Percentiles rank a stretch among this genome's conserved stretches.
phyloP scores from a whole-genome alignment of 331 rosid genomes.

The Malus hybrid region DNA sequence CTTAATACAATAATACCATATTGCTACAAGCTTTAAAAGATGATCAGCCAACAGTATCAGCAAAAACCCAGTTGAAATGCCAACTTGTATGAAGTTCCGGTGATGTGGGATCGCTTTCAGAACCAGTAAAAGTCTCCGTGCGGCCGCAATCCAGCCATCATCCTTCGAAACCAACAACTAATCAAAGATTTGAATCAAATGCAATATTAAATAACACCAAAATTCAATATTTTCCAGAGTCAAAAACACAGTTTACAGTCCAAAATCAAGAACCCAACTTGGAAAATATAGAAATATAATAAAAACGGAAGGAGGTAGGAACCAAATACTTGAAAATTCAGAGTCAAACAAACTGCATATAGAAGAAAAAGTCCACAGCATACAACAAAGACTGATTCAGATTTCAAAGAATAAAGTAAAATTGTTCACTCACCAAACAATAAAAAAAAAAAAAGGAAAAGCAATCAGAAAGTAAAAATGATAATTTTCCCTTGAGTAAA shows the following conservation, averaged over 20 bases:
- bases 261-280: constrained; percentile 27
- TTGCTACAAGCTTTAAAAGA: background rate
- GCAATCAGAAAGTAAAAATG: background rate
- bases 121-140: constrained; percentile 27
- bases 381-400: constrained; percentile 24
- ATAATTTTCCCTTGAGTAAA: constrained; percentile 24
- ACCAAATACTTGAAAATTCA: constrained; percentile 35
- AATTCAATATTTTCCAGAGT: constrained; percentile 22
- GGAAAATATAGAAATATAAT: background rate
- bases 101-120: constrained; percentile 8
- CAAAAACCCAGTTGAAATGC: constrained; percentile 1
- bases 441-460: background rate
- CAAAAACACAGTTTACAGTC: constrained; percentile 13
- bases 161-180: constrained; percentile 22
- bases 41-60: background rate
- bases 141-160: constrained; percentile 41
- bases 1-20: constrained; percentile 13
- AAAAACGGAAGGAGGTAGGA: background rate
- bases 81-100: constrained; percentile 4
- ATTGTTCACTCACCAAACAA: background rate
- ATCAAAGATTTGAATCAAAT: constrained; percentile 18
- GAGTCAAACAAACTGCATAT: constrained; percentile 46
- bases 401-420: constrained; percentile 19
- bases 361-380: background rate
- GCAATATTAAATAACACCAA: constrained; percentile 15